phyloP scores from a whole-genome alignment of 2,329 filamentous ascomycete genomes.

The Fusarium sp. region DNA sequence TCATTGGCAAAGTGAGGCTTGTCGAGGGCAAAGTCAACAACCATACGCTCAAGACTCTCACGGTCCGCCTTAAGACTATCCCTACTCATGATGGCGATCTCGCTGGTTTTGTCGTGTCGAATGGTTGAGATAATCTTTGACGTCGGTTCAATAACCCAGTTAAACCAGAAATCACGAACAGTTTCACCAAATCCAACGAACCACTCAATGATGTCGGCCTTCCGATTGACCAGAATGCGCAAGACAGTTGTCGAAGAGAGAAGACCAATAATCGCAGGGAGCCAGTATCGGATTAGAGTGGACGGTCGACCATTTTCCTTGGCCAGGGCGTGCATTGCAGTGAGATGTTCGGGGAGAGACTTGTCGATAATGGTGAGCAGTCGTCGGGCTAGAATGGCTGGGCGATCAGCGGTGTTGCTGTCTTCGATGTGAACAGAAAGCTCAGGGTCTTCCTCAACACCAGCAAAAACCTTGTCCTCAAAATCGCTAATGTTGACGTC shows the following conservation, averaged over 20 bases:
- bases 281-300: slow-evolving; percentile 84
- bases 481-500: slow-evolving; percentile 71
- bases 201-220: slow-evolving; percentile 83
- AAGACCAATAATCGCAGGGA: slow-evolving; percentile 75
- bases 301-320: slow-evolving; percentile 78
- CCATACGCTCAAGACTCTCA: slow-evolving; percentile 95
- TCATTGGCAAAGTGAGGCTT: slow-evolving; percentile 72
- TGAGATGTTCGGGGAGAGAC: slow-evolving; percentile 73
- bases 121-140: slow-evolving; percentile 90
- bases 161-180: slow-evolving; percentile 88
- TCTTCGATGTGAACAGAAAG: slow-evolving; percentile 63
- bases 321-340: slow-evolving; percentile 64
- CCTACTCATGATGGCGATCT: slow-evolving; percentile 96
- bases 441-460: slow-evolving; percentile 69
- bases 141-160: slow-evolving; percentile 91
- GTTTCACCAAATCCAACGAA: slow-evolving; percentile 81
- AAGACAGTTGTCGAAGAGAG: slow-evolving; percentile 90
- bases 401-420: slow-evolving; percentile 57
- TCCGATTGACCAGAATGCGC: slow-evolving; percentile 76
- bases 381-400: slow-evolving; percentile 70
- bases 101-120: slow-evolving; percentile 88
- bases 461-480: slow-evolving; percentile 71
- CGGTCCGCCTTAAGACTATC: slow-evolving; percentile 90
- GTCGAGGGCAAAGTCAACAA: slow-evolving; percentile 92
- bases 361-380: slow-evolving; percentile 74